phyloP scores from a whole-genome alignment of 2,329 filamentous ascomycete species.

The Venturia oleaginea region DNA sequence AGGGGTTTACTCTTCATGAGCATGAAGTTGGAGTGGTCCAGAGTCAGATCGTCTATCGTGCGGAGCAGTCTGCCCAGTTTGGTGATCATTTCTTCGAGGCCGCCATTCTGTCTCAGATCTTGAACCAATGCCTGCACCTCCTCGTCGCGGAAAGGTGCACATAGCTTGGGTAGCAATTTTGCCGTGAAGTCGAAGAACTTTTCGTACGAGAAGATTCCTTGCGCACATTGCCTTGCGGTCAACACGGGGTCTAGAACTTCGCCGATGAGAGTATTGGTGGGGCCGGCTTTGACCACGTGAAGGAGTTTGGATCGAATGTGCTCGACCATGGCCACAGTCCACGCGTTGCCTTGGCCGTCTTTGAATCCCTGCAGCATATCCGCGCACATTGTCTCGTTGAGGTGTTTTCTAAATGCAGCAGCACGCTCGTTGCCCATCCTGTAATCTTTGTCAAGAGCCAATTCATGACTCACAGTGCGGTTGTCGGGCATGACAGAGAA shows the following conservation, averaged over 20 bases:
- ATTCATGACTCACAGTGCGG: conserved; percentile 65
- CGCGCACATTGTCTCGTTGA: conserved; percentile 50
- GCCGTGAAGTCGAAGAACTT: conserved; percentile 72
- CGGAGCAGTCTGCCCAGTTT: conserved; percentile 66
- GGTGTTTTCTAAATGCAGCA: conserved; percentile 49
- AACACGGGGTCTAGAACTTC: conserved; percentile 67
- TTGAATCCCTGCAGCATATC: conserved; percentile 56
- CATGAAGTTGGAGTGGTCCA: conserved; percentile 77
- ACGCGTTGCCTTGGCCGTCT: conserved; percentile 54
- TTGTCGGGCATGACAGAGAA: conserved; percentile 61
- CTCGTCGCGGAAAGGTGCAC: conserved; percentile 70
- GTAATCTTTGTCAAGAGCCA: conserved; percentile 71
- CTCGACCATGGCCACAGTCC: conserved; percentile 62
- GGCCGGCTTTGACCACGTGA: conserved; percentile 50
- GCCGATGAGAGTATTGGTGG: conserved; percentile 62
- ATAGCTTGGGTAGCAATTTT: conserved; percentile 66
- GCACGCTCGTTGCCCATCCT: conserved; percentile 53
- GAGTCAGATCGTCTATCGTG: conserved; percentile 67
- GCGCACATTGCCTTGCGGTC: conserved; percentile 57
- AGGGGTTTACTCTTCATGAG: conserved; percentile 62
- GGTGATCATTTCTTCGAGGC: conserved; percentile 58
- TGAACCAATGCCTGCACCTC: conserved; percentile 62
- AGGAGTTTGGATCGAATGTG: conserved; percentile 65
- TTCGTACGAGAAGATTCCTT: conserved; percentile 70
- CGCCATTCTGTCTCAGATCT: conserved; percentile 40